Percentiles rank a stretch among this genome's conserved stretches.
Conservation (phyloP, 2,329 filamentous ascomycete genomes). For the Alternaria gaisen region DNA sequence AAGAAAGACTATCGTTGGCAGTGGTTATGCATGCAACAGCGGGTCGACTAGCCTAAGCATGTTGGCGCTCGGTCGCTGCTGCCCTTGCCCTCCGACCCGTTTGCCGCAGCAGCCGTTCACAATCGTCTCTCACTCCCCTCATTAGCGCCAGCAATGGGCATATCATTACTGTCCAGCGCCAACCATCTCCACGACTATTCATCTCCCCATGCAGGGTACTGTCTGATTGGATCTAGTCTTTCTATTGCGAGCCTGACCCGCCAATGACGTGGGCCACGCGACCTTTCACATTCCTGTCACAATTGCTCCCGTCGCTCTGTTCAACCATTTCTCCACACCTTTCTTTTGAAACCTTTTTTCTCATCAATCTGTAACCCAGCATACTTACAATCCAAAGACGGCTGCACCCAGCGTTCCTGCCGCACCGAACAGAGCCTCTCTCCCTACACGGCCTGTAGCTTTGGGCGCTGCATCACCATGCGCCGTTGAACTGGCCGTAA, state of each 20-base stretch:
- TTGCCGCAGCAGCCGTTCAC: slow-evolving; percentile 24
- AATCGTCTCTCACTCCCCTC: slow-evolving; percentile 8
- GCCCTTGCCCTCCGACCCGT: slow-evolving; percentile 20
- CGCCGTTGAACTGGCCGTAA: not conserved
- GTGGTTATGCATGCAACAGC: slow-evolving; percentile 21
- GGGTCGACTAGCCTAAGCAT: slow-evolving; percentile 18
- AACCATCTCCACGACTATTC: slow-evolving; percentile 11
- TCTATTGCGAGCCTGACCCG: slow-evolving; percentile 1
- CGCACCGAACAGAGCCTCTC: not conserved
- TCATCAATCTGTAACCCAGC: not conserved
- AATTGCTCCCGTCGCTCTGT: not conserved
- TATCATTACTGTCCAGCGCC: slow-evolving; percentile 10
- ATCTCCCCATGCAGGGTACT: slow-evolving; percentile 11
- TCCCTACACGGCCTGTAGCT: not conserved
- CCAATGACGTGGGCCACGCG: slow-evolving; percentile 20
- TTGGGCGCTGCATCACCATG: not conserved
- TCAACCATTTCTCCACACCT: slow-evolving; percentile 1
- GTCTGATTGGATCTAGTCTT: slow-evolving; percentile 2
- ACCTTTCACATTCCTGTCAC: slow-evolving; percentile 6
- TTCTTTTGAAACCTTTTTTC: slow-evolving; percentile 2
- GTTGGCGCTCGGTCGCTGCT: slow-evolving; percentile 17
- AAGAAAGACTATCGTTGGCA: slow-evolving; percentile 22
- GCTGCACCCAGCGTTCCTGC: not conserved
- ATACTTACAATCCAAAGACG: not conserved
- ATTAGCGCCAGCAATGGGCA: slow-evolving; percentile 12